Conservation (phyloP, 208 protist genomes). For the Vickermania ingenoplastis region DNA sequence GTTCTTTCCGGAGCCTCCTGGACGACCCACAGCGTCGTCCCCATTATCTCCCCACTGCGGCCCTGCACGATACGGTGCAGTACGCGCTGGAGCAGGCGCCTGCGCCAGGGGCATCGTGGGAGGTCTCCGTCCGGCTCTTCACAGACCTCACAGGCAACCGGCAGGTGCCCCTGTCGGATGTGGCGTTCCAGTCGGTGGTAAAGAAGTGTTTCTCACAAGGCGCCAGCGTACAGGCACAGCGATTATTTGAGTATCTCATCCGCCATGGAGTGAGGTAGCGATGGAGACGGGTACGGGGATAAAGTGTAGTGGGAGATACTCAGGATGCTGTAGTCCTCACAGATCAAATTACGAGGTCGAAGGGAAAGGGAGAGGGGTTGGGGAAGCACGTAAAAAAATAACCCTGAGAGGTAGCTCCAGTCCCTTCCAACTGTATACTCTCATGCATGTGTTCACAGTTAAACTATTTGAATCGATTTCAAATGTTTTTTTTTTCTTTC, state of each 20-base stretch:
- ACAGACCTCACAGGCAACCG: conserved; percentile 32
- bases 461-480: no score
- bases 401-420: background rate
- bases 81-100: conserved; percentile 61
- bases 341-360: no score
- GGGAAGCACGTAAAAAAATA: no score
- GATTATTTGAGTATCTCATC: conserved; percentile 42
- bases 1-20: conserved; percentile 34
- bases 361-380: no score
- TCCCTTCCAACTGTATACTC: no score
- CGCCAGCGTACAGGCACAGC: conserved; percentile 36
- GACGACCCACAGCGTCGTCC: conserved; percentile 13
- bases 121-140: conserved; percentile 51
- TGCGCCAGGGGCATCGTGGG: conserved; percentile 32
- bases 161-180: conserved; percentile 50
- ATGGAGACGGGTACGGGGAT: no score
- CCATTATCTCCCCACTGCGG: conserved; percentile 56
- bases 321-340: no score
- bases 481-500: no score
- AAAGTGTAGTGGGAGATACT: no score
- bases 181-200: conserved; percentile 68
- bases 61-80: conserved; percentile 73
- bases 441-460: no score
- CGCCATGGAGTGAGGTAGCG: conserved; percentile 15
- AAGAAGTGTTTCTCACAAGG: conserved; percentile 58